These are phyloP conservation scores for Thermothielavioides terrestris DNA, from an alignment of 495 filamentous ascomycete genomes.

Conservation along the genomic window DNA sequence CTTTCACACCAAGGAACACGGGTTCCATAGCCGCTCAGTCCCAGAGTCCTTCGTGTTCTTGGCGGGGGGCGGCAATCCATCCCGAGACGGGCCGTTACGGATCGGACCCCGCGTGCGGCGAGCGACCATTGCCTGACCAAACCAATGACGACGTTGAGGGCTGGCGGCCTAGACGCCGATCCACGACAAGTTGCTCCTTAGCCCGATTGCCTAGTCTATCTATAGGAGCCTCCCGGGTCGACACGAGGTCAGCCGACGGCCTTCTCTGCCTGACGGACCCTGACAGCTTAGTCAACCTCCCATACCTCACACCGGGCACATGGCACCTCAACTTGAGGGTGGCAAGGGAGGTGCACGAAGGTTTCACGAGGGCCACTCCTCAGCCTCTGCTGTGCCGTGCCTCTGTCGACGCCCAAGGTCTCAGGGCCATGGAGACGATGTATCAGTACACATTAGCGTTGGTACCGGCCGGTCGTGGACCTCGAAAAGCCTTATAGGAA, in stretches of 20 bases:
- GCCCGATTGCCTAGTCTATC: background rate
- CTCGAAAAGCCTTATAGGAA: background rate
- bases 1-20: no score
- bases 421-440: no score
- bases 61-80: background rate
- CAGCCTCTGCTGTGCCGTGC: background rate
- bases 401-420: background rate
- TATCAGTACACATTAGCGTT: slow-evolving; percentile 1
- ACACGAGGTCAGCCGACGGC: background rate
- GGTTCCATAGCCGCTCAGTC: no score
- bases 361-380: background rate
- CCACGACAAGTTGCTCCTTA: background rate
- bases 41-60: background rate
- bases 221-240: background rate
- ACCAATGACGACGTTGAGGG: no score
- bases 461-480: no score
- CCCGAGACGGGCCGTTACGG: background rate
- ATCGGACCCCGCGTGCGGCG: no score
- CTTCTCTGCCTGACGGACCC: background rate
- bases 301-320: background rate
- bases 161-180: no score
- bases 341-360: background rate
- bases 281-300: background rate
- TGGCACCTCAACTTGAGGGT: background rate
- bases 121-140: no score